phyloP scores from a whole-genome alignment of 352 stramenopile genomes.

The Pythium phragmiticola region DNA sequence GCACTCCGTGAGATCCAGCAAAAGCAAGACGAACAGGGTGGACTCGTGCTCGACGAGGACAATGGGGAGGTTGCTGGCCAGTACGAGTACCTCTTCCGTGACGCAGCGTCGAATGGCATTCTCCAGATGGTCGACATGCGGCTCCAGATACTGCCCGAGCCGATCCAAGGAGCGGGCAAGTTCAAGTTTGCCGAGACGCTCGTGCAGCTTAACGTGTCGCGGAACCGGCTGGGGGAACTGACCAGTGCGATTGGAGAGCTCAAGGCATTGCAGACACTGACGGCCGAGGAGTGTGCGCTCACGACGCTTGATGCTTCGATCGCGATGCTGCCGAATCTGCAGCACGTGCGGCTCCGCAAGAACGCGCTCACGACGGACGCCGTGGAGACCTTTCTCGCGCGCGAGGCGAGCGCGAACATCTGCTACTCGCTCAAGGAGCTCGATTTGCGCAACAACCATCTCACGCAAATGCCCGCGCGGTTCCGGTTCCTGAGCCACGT shows the following conservation, averaged over 20 bases:
- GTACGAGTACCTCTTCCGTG: conserved; percentile 67
- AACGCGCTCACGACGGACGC: conserved; percentile 62
- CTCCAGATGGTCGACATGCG: conserved; percentile 63
- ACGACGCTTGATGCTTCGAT: conserved; percentile 53
- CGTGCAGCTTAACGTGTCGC: conserved; percentile 66
- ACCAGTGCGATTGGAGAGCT: conserved; percentile 51
- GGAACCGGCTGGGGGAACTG: conserved; percentile 56
- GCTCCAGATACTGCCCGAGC: conserved; percentile 39
- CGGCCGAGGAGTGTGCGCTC: conserved; percentile 65
- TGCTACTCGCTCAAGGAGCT: conserved; percentile 60
- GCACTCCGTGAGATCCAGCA: conserved; percentile 42
- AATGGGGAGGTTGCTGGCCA: conserved; percentile 23
- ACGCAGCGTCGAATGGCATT: conserved; percentile 51
- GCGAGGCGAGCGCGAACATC: conserved; percentile 28
- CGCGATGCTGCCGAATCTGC: conserved; percentile 45
- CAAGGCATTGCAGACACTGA: conserved; percentile 56
- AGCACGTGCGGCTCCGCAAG: conserved; percentile 68
- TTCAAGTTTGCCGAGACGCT: conserved; percentile 56
- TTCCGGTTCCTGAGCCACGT: conserved; percentile 46
- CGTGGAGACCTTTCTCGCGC: conserved; percentile 43
- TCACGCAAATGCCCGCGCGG: conserved; percentile 46
- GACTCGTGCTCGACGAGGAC: conserved; percentile 19
- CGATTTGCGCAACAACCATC: conserved; percentile 68
- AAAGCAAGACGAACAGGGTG: conserved; percentile 35
- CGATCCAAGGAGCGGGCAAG: conserved; percentile 40